These are phyloP conservation scores for Tetrahymena thermophila DNA, from an alignment of 73 alveolate genomes.

Conservation along the genomic window DNA sequence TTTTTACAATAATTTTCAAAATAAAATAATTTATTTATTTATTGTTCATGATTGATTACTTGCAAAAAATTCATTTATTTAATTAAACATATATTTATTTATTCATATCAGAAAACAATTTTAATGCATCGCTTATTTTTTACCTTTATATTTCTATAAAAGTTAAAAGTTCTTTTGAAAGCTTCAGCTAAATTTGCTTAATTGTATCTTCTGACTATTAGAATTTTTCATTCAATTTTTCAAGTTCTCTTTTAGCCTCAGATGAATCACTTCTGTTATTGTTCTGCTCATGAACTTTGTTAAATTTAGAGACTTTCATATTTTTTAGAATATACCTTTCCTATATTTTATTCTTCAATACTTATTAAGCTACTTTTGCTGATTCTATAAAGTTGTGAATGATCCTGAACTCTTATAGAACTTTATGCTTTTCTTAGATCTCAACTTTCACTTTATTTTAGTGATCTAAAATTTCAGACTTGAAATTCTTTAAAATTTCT, in stretches of 20 bases:
- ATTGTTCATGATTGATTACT: neutral
- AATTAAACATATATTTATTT: neutral
- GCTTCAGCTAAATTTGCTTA: neutral
- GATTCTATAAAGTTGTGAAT: neutral
- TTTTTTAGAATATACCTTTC: neutral
- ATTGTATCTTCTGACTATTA: neutral
- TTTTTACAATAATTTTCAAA: neutral
- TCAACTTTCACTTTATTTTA: neutral
- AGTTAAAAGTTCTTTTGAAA: neutral
- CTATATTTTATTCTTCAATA: neutral
- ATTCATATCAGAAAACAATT: neutral
- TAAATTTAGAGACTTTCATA: neutral
- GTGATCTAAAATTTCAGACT: neutral
- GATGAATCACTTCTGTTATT: neutral
- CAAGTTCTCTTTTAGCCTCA: neutral
- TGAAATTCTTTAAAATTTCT: neutral
- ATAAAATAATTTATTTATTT: neutral
- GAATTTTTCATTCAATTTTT: neutral
- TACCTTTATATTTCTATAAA: neutral
- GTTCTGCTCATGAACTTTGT: neutral
- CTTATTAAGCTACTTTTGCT: neutral
- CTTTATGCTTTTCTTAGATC: neutral
- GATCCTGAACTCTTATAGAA: neutral
- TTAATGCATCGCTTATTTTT: neutral
- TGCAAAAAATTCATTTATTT: neutral